These are phyloP conservation scores for Ambispora gerdemannii DNA, from an alignment of 192 early-diverging fungal species.

Conservation along the genomic window DNA sequence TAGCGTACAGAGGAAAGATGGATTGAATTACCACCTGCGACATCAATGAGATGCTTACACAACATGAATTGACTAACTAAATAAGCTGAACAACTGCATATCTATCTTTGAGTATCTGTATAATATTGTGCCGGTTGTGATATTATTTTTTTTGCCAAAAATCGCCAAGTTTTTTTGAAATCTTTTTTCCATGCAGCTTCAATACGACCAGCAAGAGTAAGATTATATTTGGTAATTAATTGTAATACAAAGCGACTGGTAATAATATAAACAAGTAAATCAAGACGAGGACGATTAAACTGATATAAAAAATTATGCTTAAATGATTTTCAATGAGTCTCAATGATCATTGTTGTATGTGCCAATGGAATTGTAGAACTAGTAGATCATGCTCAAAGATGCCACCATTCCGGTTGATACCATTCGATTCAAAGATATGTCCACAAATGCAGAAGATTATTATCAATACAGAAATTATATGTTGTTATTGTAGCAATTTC, in stretches of 20 bases:
- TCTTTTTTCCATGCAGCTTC: neutral
- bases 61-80: neutral
- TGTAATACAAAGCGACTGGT: neutral
- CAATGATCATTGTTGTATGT: neutral
- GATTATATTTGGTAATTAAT: neutral
- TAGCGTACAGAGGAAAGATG: no score
- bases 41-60: conserved; percentile 3
- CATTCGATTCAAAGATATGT: neutral
- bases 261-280: neutral
- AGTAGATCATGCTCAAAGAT: neutral
- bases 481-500: neutral
- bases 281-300: neutral
- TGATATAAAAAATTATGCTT: neutral
- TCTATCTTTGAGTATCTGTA: neutral
- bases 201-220: neutral
- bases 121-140: neutral
- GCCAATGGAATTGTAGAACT: neutral
- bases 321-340: neutral
- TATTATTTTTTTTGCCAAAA: no score
- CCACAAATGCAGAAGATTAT: neutral
- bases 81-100: neutral
- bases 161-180: neutral
- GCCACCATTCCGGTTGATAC: neutral
- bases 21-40: no score
- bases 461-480: neutral